Evolutionary conservation across 1,284 basidiomycete species (phyloP).

Genomic region (Volvariella volvacea): DNA sequence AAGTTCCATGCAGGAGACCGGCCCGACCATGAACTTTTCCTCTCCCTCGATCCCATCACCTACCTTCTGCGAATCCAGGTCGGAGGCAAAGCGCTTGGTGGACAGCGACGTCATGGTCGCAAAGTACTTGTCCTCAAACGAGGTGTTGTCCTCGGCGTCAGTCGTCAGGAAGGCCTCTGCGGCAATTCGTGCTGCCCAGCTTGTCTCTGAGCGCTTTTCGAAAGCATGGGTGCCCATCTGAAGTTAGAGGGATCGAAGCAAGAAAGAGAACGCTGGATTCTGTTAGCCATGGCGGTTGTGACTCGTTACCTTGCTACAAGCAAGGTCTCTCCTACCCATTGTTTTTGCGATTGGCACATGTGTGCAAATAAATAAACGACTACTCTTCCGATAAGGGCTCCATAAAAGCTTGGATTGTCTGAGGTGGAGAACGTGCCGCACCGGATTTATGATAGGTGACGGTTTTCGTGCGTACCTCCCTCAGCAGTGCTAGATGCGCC

Average conservation of each 20-base stretch:
- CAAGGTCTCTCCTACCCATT: too few species aligned
- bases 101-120: conserved; percentile 34
- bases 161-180: conserved; percentile 23
- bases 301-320: too few species aligned
- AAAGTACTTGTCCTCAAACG: conserved; percentile 27
- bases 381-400: too few species aligned
- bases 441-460: too few species aligned
- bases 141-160: conserved; percentile 30
- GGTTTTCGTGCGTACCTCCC: too few species aligned
- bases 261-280: conserved; percentile 13
- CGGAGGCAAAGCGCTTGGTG: conserved; percentile 22
- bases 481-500: too few species aligned
- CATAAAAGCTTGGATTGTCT: too few species aligned
- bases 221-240: conserved; percentile 19
- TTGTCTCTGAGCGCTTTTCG: conserved; percentile 14
- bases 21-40: conserved; percentile 19
- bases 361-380: too few species aligned
- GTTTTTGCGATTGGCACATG: too few species aligned
- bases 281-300: conserved; percentile 9
- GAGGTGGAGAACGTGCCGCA: too few species aligned
- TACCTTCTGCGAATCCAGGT: conserved; percentile 16
- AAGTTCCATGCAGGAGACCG: conserved; percentile 23
- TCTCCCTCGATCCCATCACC: conserved; percentile 16
- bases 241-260: conserved; percentile 14
- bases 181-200: conserved; percentile 21